Evolutionary conservation across 1,284 basidiomycete species (phyloP).

Genomic region (Cutaneotrichosporon cyanovorans): DNA sequence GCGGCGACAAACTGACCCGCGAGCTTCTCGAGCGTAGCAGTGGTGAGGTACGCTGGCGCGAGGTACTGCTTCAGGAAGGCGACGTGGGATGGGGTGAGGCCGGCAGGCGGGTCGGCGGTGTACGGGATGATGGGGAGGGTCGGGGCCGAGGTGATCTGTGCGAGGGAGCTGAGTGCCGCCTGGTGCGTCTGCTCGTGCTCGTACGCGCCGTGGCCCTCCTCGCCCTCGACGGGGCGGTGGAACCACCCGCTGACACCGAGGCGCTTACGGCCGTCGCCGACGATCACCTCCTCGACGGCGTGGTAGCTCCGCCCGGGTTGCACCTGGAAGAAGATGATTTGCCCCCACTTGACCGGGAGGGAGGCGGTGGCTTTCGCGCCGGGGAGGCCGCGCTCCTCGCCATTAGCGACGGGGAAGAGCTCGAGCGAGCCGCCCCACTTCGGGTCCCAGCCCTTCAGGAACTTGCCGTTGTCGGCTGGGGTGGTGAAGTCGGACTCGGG

Average conservation of each 20-base stretch:
- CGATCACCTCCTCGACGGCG: slow-evolving; percentile 93
- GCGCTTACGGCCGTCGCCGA: slow-evolving; percentile 62
- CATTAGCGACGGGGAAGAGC: slow-evolving; percentile 64
- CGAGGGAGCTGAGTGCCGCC: slow-evolving; percentile 51
- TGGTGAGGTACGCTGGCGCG: slow-evolving; percentile 82
- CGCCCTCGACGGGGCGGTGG: slow-evolving; percentile 82
- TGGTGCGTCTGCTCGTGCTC: slow-evolving; percentile 64
- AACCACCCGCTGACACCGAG: slow-evolving; percentile 96
- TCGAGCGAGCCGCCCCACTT: slow-evolving; percentile 93
- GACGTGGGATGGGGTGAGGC: slow-evolving; percentile 57
- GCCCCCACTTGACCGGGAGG: slow-evolving; percentile 69
- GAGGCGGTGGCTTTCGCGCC: slow-evolving; percentile 34
- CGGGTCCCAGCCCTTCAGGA: slow-evolving; percentile 56
- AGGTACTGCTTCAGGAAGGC: slow-evolving; percentile 72
- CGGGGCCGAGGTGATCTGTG: slow-evolving; percentile 53
- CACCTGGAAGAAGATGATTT: slow-evolving; percentile 89
- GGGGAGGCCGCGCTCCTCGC: slow-evolving; percentile 42
- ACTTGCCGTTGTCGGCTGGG: slow-evolving; percentile 33
- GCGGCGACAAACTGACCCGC: slow-evolving; percentile 77
- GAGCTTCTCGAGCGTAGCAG: slow-evolving; percentile 71
- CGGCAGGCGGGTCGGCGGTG: slow-evolving; percentile 36
- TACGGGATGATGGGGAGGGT: slow-evolving; percentile 45
- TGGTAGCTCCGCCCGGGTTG: slow-evolving; percentile 80
- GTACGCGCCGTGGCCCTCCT: slow-evolving; percentile 67
- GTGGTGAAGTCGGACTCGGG: slow-evolving; percentile 23